These are phyloP conservation scores for Arthrobotrys megalospora DNA, from an alignment of 2,329 filamentous ascomycete species.

Conservation along the genomic window DNA sequence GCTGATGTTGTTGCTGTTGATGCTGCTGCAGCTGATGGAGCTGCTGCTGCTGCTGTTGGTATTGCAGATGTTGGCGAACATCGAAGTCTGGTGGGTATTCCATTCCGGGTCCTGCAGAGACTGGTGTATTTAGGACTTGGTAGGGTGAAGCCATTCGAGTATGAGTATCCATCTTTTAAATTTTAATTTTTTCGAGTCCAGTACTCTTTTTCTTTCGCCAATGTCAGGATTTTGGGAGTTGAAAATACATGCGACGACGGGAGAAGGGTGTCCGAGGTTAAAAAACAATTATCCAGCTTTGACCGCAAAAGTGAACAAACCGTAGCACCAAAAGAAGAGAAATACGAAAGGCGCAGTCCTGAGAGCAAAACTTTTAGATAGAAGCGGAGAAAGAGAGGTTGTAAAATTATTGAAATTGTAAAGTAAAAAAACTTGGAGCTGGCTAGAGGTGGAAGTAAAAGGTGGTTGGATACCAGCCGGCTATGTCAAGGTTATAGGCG, in stretches of 20 bases:
- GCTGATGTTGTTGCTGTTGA: conserved; percentile 48
- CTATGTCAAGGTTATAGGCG: conserved; percentile 56
- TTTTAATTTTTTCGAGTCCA: not conserved
- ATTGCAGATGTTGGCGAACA: conserved; percentile 54
- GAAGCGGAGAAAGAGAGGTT: conserved; percentile 30
- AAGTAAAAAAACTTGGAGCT: conserved; percentile 49
- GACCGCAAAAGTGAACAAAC: conserved; percentile 36
- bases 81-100: conserved; percentile 59
- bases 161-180: conserved; percentile 50
- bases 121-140: conserved; percentile 49
- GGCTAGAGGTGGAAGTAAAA: conserved; percentile 46
- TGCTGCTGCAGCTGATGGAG: conserved; percentile 29
- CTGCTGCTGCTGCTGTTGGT: conserved; percentile 47
- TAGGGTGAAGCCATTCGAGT: conserved; percentile 53
- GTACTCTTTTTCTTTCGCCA: conserved; percentile 25
- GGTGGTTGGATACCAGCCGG: conserved; percentile 57
- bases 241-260: conserved; percentile 42
- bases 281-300: conserved; percentile 45
- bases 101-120: conserved; percentile 45
- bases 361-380: conserved; percentile 22
- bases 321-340: conserved; percentile 21
- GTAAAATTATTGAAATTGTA: conserved; percentile 25
- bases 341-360: conserved; percentile 31
- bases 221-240: conserved; percentile 31
- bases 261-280: conserved; percentile 28